Percentiles rank a stretch among this genome's conserved stretches.
Conservation (phyloP, 2,329 filamentous ascomycete genomes). For the Balansia obtecta region DNA sequence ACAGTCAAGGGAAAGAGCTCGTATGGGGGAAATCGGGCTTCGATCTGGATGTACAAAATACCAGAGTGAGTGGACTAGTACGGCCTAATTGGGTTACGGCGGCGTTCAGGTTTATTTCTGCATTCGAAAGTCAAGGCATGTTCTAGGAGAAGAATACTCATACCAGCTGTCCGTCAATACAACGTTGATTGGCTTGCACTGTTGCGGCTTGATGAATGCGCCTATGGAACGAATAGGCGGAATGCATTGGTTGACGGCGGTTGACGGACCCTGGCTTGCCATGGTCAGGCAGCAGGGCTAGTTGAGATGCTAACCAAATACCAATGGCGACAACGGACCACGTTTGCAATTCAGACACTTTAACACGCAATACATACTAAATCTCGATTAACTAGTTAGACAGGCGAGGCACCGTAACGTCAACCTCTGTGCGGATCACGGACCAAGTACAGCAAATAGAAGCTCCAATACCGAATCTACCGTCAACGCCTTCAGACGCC, state of each 20-base stretch:
- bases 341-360: neutral
- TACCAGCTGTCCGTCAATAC: neutral
- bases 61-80: conserved; percentile 18
- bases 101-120: conserved; percentile 25
- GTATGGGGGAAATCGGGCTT: conserved; percentile 3
- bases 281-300: too few species aligned
- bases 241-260: too few species aligned
- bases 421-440: neutral
- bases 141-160: neutral
- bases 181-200: neutral
- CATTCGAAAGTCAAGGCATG: conserved; percentile 5
- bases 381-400: conserved; percentile 4
- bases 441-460: neutral
- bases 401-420: neutral
- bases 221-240: too few species aligned
- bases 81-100: conserved; percentile 20
- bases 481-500: neutral
- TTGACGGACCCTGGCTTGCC: too few species aligned
- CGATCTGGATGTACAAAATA: conserved; percentile 25
- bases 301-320: too few species aligned
- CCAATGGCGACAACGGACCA: neutral
- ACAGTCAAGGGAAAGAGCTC: neutral
- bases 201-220: neutral
- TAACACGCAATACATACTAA: neutral
- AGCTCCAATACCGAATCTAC: neutral